Evolutionary conservation across 495 filamentous ascomycete genomes (phyloP).

Genomic region (Penicillium argentinense): DNA sequence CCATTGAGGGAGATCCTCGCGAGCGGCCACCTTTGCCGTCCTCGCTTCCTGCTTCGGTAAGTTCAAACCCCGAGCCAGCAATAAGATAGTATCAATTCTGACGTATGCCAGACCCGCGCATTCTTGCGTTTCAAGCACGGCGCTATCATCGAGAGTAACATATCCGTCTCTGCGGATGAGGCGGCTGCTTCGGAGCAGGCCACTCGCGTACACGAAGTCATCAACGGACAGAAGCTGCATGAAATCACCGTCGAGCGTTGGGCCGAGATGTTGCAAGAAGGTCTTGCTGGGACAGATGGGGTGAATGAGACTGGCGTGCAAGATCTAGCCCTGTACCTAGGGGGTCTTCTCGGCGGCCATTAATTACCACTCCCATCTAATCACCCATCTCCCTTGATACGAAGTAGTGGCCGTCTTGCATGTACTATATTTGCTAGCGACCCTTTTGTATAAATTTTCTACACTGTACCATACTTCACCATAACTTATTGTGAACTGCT

Average conservation of each 20-base stretch:
- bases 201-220: conserved; percentile 29
- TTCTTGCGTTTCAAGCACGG: conserved; percentile 46
- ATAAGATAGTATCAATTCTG: neutral
- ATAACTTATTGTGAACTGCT: too few relatives aligned
- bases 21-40: conserved; percentile 47
- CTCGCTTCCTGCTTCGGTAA: conserved; percentile 40
- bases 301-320: conserved; percentile 14
- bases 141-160: conserved; percentile 43
- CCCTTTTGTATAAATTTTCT: too few relatives aligned
- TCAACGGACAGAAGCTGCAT: conserved; percentile 44
- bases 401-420: too few relatives aligned
- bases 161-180: conserved; percentile 40
- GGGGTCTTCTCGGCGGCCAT: conserved; percentile 19
- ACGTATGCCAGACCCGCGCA: conserved; percentile 30
- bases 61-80: too few relatives aligned
- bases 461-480: too few relatives aligned
- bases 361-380: too few relatives aligned
- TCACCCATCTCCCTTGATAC: too few relatives aligned
- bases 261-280: conserved; percentile 26
- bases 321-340: conserved; percentile 20
- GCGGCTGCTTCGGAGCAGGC: conserved; percentile 36
- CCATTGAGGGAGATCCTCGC: conserved; percentile 54
- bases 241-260: conserved; percentile 38
- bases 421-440: conserved; percentile 2
- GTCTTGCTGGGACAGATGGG: conserved; percentile 13